Evolutionary conservation across 352 stramenopile genomes (phyloP).

Genomic region (Globisporangium solare): DNA sequence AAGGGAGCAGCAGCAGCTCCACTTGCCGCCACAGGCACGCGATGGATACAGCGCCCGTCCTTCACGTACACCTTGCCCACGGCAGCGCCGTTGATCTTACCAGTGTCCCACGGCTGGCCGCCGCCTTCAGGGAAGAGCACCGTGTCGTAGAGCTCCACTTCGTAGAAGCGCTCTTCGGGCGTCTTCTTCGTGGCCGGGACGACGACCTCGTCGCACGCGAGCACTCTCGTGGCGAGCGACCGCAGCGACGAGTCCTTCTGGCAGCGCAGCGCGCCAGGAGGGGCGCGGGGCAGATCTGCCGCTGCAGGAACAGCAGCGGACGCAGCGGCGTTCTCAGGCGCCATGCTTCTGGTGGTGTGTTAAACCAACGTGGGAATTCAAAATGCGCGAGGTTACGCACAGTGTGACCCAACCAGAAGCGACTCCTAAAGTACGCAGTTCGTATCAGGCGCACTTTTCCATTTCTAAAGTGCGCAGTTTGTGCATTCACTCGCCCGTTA

Average conservation of each 20-base stretch:
- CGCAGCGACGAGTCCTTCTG: slow-evolving; percentile 64
- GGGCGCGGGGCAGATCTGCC: no score
- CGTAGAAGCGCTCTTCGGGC: slow-evolving; percentile 32
- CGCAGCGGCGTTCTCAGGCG: no score
- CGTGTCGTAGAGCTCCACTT: slow-evolving; percentile 62
- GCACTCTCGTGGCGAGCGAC: slow-evolving; percentile 40
- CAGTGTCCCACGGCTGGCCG: slow-evolving; percentile 83
- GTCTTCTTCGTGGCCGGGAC: slow-evolving; percentile 27
- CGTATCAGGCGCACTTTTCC: no score
- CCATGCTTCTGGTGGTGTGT: no score
- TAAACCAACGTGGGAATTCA: no score
- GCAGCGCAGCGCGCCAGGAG: slow-evolving; percentile 42
- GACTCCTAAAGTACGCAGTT: no score
- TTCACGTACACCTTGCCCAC: slow-evolving; percentile 66
- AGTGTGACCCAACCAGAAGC: no score
- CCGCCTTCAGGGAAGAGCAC: slow-evolving; percentile 87
- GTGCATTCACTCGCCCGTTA: no score
- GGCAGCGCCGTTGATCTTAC: slow-evolving; percentile 34
- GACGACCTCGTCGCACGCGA: slow-evolving; percentile 27
- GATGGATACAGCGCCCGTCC: slow-evolving; percentile 62
- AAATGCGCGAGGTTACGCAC: no score
- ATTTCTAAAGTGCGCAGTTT: no score
- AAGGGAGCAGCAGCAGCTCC: slow-evolving; percentile 25
- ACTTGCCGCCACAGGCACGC: slow-evolving; percentile 22
- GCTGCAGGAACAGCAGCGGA: no score